These are phyloP conservation scores for Cucumis hystrix DNA, from an alignment of 306 rosid genomes.

Conservation along the genomic window DNA sequence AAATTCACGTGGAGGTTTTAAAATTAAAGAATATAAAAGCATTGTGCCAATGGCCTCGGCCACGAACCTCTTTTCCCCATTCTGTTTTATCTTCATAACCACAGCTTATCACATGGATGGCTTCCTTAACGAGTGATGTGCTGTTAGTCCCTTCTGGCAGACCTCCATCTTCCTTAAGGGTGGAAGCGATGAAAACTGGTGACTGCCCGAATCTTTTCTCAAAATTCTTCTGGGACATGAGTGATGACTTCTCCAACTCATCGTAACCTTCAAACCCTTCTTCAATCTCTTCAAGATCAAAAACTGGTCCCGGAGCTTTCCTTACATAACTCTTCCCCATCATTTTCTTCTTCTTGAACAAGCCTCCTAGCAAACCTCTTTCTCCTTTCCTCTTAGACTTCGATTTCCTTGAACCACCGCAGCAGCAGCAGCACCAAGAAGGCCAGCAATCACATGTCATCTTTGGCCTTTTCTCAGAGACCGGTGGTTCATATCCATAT, in stretches of 20 bases:
- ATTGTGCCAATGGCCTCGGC: neutral
- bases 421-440: slow-evolving; percentile 54
- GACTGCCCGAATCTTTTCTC: slow-evolving; percentile 81
- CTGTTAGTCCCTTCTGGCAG: slow-evolving; percentile 58
- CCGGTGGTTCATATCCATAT: slow-evolving; percentile 70
- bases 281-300: slow-evolving; percentile 68
- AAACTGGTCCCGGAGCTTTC: slow-evolving; percentile 32
- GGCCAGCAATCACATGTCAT: slow-evolving; percentile 78
- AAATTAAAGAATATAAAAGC: neutral
- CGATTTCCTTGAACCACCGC: slow-evolving; percentile 63
- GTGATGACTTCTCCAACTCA: slow-evolving; percentile 62
- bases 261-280: slow-evolving; percentile 66
- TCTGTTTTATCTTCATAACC: slow-evolving; percentile 96
- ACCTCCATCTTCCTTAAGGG: slow-evolving; percentile 77
- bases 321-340: slow-evolving; percentile 43
- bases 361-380: slow-evolving; percentile 44
- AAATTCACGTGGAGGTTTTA: neutral
- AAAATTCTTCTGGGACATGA: slow-evolving; percentile 51
- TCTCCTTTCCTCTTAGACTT: slow-evolving; percentile 69
- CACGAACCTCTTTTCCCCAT: slow-evolving; percentile 90
- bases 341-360: slow-evolving; percentile 73
- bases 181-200: slow-evolving; percentile 78
- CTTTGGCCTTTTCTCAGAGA: slow-evolving; percentile 54
- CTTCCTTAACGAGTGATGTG: slow-evolving; percentile 59
- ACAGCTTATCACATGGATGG: slow-evolving; percentile 84